A percentile compares a stretch with the other conserved stretches of the same genome.
phyloP scores from a whole-genome alignment of 2,329 filamentous ascomycete species.

The Nothophaeocryptopus gaeumannii region DNA sequence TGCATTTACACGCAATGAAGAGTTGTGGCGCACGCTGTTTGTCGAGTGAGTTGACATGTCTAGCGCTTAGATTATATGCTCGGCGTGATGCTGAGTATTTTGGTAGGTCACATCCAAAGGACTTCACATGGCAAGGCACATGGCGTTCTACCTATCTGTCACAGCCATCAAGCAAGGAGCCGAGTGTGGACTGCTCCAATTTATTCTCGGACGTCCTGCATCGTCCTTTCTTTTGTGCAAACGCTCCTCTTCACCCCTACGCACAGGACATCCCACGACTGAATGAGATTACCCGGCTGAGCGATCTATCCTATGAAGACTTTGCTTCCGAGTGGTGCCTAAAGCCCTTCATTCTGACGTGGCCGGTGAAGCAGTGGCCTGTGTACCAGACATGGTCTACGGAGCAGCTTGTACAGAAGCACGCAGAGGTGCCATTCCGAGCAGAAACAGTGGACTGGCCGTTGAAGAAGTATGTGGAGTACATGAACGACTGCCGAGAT shows the following conservation, averaged over 20 bases:
- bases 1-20: slow-evolving; percentile 78
- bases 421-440: slow-evolving; percentile 68
- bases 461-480: slow-evolving; percentile 73
- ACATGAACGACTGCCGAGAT: slow-evolving; percentile 67
- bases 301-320: slow-evolving; percentile 66
- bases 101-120: slow-evolving; percentile 43
- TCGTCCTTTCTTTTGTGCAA: slow-evolving; percentile 83
- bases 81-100: slow-evolving; percentile 30
- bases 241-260: slow-evolving; percentile 67
- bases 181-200: slow-evolving; percentile 66
- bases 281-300: slow-evolving; percentile 71
- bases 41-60: slow-evolving; percentile 66
- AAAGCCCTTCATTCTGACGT: slow-evolving; percentile 81
- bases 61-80: slow-evolving; percentile 9
- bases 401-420: slow-evolving; percentile 62
- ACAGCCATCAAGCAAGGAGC: slow-evolving; percentile 52
- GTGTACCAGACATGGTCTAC: slow-evolving; percentile 72
- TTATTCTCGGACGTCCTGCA: slow-evolving; percentile 90
- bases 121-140: slow-evolving; percentile 70
- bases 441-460: slow-evolving; percentile 95
- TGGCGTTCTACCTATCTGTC: slow-evolving; percentile 79
- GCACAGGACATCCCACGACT: slow-evolving; percentile 65
- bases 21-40: slow-evolving; percentile 84
- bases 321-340: slow-evolving; percentile 75
- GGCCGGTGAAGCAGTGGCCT: slow-evolving; percentile 78